A percentile compares a stretch with the other conserved stretches of the same genome.
phyloP scores from a whole-genome alignment of 495 filamentous ascomycete species.

The Penicillium tannophilum region DNA sequence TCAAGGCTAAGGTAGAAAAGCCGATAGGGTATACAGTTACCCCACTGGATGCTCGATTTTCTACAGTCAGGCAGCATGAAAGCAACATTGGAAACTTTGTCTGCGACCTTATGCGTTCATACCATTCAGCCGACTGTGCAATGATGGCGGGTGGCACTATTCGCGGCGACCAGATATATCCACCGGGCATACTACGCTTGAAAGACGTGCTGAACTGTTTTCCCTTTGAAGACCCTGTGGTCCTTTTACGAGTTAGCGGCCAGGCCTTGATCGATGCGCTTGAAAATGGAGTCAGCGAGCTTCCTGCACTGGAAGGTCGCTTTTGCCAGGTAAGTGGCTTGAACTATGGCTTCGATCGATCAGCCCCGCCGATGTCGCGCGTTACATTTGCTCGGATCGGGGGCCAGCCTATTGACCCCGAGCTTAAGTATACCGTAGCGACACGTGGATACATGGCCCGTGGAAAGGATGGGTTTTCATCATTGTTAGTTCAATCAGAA shows the following conservation, averaged over 20 bases:
- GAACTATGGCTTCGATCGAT: constrained; percentile 65
- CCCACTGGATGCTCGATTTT: constrained; percentile 82
- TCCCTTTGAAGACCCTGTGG: constrained; percentile 89
- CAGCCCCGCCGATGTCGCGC: constrained; percentile 58
- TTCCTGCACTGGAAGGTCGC: constrained; percentile 79
- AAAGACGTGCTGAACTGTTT: constrained; percentile 82
- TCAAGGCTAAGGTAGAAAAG: constrained; percentile 76
- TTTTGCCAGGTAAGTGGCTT: constrained; percentile 83
- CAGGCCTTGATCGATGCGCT: constrained; percentile 70
- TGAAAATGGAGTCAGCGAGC: constrained; percentile 77
- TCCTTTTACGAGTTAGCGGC: constrained; percentile 70
- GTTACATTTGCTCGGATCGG: constrained; percentile 63
- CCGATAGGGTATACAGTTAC: constrained; percentile 79
- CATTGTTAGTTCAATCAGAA: constrained; percentile 66
- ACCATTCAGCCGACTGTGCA: constrained; percentile 77
- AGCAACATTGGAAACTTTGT: constrained; percentile 89
- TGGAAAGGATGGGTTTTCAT: constrained; percentile 82
- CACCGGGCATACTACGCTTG: constrained; percentile 71
- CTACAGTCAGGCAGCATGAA: constrained; percentile 73
- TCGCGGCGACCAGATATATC: constrained; percentile 85
- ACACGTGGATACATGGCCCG: constrained; percentile 85
- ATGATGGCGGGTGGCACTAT: constrained; percentile 90
- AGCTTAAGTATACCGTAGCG: constrained; percentile 64
- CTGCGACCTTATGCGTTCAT: constrained; percentile 83
- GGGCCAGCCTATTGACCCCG: constrained; percentile 57